Conservation (phyloP, 163 green algal genomes). For the Scenedesmus sp. region DNA sequence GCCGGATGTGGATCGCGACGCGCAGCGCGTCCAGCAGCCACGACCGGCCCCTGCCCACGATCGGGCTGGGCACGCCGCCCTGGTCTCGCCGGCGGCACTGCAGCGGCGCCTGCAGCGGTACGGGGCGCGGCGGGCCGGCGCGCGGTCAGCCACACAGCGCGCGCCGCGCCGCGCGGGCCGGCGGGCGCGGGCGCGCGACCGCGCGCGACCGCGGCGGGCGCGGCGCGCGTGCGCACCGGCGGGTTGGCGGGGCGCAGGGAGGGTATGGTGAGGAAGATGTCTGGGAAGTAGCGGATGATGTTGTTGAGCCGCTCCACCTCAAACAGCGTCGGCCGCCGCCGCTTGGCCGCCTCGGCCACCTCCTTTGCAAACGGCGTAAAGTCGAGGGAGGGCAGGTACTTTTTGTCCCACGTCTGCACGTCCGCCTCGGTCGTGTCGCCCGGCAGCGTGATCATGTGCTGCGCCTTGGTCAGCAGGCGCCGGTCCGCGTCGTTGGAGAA, state of each 20-base stretch:
- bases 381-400: conserved; percentile 3
- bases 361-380: conserved; percentile 13
- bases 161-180: too few species aligned
- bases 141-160: too few species aligned
- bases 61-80: too few species aligned
- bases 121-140: too few species aligned
- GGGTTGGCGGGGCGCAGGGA: conserved; percentile 5
- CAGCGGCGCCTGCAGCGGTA: too few species aligned
- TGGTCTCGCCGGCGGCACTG: too few species aligned
- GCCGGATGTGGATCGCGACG: conserved; percentile 20
- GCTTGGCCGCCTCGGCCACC: not conserved
- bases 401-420: not conserved
- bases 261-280: conserved; percentile 31
- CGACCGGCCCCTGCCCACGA: not conserved
- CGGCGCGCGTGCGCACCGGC: conserved; percentile 21
- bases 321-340: conserved; percentile 12
- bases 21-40: conserved; percentile 30
- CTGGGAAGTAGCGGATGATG: conserved; percentile 7
- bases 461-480: conserved; percentile 11
- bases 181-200: too few species aligned
- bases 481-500: conserved; percentile 9
- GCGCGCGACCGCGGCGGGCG: too few species aligned
- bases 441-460: conserved; percentile 23
- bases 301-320: conserved; percentile 22
- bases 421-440: not conserved